Evolutionary conservation across 352 stramenopile genomes (phyloP), one percentile per base, ranked within the genome.

Genomic region (Pythium oligandrum): DNA sequence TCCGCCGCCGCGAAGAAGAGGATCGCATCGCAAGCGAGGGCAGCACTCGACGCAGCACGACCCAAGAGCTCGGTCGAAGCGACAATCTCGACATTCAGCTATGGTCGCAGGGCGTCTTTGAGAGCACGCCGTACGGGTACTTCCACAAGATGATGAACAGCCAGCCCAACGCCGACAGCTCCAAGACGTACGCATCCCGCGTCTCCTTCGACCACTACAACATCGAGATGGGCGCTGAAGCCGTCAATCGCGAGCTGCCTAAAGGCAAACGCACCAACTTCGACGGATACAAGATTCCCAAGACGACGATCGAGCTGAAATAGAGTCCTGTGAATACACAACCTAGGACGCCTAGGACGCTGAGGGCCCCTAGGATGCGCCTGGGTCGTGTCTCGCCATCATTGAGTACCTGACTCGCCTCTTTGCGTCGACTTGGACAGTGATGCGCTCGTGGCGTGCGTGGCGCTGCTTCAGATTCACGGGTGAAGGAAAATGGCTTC

Each of bases 101-200:
- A 26, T 92, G 75, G 73, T 77, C 81, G 26, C 81, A 76, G 47
- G 81, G 81, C 17, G 74, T 77, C 26, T 87, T 78, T 39, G 81
- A 92, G 61, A 87, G 74, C 70, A 92, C 81, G 9, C 78, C 78
- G 42, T 89, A 91, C 54, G 81, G 81, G 6, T 92, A 90, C 54
- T 91, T 91, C 70, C 72, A 91, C 73, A 90, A 88, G 57, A 83
- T 88, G 70, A 88, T 88, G 76, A 77, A 58, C 53, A 79, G 60
- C 48, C 74, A 65, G 0, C 57, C 68, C 11, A 79, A 57, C 52
- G 53, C 62, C 0, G 70, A 82, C 55, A 64, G 67, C 17, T 73
- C 66, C 37, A 81, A 76, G 50, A 78, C 74, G 32, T 75, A 84
- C 47, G 69, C 77, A 45, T 92, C 81, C 31, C 74, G 60, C 32